Base-by-base conservation (phyloP, 768 basidiomycete species). In the Kockovaella imperatae region DNA sequence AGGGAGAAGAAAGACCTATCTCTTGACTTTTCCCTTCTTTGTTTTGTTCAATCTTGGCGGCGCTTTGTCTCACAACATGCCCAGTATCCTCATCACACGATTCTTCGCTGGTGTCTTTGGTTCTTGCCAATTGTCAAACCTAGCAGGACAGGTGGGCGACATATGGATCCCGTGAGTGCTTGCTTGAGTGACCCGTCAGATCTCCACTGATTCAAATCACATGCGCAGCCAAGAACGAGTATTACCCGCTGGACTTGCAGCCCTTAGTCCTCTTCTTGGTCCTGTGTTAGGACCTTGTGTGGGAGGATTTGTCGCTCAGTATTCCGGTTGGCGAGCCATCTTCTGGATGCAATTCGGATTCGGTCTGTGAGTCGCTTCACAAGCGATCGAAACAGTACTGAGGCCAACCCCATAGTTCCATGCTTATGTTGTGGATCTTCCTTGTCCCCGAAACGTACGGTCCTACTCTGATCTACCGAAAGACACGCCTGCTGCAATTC, bases 291-390 rank as follows among this genome's bases (percentile, higher is more conserved):
- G 67, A 15, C 72, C 72, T 0, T 25, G 72, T 34, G 62, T 72
- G 5, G 71, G 72, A 11, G 62, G 58, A 1, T 64, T 70, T 28
- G 51, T 62, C 10, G 53, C 60, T 10, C 57, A 58, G 28, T 63
- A 57, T 18, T 57, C 65, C 1, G 70, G 69, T 2, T 74, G 72
- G 72, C 32, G 72, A 17, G 72, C 71, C 71, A 62, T 71, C 2
- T 59, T 64, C 54, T 73, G 69, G 59, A 61, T 72, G 36, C 59
- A 58, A 42, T 53, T 71, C 35, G 69, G 71, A 48, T 57, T 69
- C 18, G 59, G 64, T 13, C 53, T 56, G 45, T 50, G 44, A 54
- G 51, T 57, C 14, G 15, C 24, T 17, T 35, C 21, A 20, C 28
- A 11, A 5, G 13, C 17, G 15, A 29, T 10, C 3, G 17, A 20